A percentile compares a stretch with the other conserved stretches of the same genome.
Evolutionary conservation across 1,284 basidiomycete genomes (phyloP).

Genomic region (Cerrena zonata): DNA sequence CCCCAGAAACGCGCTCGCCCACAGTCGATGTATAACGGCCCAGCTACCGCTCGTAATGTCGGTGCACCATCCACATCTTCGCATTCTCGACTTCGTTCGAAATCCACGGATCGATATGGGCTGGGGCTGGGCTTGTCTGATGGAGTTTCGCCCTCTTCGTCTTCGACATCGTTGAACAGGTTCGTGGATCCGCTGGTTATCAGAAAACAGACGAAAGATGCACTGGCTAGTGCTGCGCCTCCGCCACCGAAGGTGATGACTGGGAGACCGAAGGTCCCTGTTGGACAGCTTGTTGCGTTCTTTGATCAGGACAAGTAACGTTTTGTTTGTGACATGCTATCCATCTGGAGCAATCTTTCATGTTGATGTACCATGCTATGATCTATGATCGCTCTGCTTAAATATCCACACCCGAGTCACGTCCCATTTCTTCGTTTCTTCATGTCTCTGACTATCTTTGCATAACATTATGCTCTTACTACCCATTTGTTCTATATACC

Average conservation of each 20-base stretch:
- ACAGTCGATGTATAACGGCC: slow-evolving; percentile 24
- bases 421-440: too few species aligned
- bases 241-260: slow-evolving; percentile 28
- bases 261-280: slow-evolving; percentile 58
- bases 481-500: too few species aligned
- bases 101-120: slow-evolving; percentile 46
- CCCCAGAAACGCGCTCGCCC: slow-evolving; percentile 22
- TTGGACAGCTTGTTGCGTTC: slow-evolving; percentile 74
- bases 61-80: slow-evolving; percentile 32
- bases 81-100: slow-evolving; percentile 43
- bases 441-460: too few species aligned
- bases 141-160: too few species aligned
- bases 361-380: not conserved
- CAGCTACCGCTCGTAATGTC: slow-evolving; percentile 25
- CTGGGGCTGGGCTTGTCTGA: slow-evolving; percentile 8
- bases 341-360: not conserved
- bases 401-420: too few species aligned
- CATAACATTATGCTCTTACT: too few species aligned
- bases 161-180: slow-evolving; percentile 25
- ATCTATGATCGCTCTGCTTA: slow-evolving; percentile 67
- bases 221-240: slow-evolving; percentile 35
- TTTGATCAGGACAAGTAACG: slow-evolving; percentile 64
- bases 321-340: too few species aligned
- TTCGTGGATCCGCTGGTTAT: slow-evolving; percentile 72
- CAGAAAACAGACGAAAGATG: slow-evolving; percentile 55